Evolutionary conservation across 306 rosid species (phyloP).

Genomic region (Inga oerstediana): DNA sequence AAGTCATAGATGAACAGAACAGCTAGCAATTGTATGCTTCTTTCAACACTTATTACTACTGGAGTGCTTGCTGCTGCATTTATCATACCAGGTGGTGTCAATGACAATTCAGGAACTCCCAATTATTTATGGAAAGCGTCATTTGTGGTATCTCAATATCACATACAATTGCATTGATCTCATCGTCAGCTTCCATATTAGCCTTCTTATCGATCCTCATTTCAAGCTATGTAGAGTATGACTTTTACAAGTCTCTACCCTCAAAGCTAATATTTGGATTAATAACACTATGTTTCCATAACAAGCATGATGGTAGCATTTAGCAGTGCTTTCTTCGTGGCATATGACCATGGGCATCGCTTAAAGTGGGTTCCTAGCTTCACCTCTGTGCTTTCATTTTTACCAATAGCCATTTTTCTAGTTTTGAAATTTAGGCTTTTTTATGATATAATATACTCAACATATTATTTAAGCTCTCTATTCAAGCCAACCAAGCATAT

Average conservation of each 20-base stretch:
- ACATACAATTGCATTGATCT: slow-evolving; percentile 49
- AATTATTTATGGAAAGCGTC: background rate
- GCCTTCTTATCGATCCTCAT: slow-evolving; percentile 53
- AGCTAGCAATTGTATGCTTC: slow-evolving; percentile 35
- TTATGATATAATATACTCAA: background rate
- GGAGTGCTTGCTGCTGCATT: slow-evolving; percentile 45
- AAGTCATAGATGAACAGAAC: slow-evolving; percentile 56
- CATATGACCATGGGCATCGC: background rate
- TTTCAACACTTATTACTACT: slow-evolving; percentile 44
- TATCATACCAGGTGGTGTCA: slow-evolving; percentile 37
- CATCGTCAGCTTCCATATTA: slow-evolving; percentile 45
- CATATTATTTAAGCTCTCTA: background rate
- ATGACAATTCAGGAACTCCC: slow-evolving; percentile 10
- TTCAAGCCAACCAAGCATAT: background rate
- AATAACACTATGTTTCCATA: slow-evolving; percentile 34
- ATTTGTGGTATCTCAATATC: slow-evolving; percentile 40
- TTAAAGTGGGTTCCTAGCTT: background rate
- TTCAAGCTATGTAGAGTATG: slow-evolving; percentile 47
- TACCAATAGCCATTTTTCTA: background rate
- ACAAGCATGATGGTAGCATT: background rate
- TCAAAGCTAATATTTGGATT: slow-evolving; percentile 36
- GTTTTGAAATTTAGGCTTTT: background rate
- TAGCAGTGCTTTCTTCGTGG: background rate
- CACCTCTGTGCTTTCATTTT: background rate
- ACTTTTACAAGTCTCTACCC: slow-evolving; percentile 50